phyloP scores from a whole-genome alignment of 139 green algal genomes.

The Zygnema cylindricum region DNA sequence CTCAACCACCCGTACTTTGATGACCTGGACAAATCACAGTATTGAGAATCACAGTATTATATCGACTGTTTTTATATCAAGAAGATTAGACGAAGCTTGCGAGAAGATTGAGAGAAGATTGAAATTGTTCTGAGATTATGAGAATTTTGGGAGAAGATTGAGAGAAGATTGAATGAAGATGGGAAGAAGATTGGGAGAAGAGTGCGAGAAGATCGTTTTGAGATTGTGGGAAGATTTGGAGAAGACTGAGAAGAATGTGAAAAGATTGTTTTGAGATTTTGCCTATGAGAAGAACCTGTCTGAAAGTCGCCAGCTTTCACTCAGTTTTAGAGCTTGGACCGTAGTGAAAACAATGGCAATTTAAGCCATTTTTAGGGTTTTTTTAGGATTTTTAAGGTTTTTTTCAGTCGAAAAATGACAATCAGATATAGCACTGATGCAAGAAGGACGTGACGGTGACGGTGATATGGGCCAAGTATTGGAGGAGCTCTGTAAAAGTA shows the following conservation, averaged over 20 bases:
- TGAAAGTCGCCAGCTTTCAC: too few species aligned
- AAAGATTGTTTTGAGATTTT: too few species aligned
- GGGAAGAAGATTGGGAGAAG: neutral
- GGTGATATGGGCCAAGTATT: too few species aligned
- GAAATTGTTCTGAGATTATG: neutral
- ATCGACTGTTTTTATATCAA: too few species aligned
- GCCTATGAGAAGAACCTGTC: too few species aligned
- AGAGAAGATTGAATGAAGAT: slow-evolving; percentile 26
- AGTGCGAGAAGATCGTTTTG: neutral
- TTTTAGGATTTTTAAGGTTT: neutral
- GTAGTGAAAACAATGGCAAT: slow-evolving; percentile 9
- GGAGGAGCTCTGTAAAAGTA: too few species aligned
- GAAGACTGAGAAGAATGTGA: too few species aligned
- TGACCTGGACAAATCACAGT: slow-evolving; percentile 69
- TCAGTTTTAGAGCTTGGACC: too few species aligned
- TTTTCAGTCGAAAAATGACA: neutral
- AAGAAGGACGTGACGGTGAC: too few species aligned
- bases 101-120: neutral
- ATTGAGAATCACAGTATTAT: slow-evolving; percentile 5
- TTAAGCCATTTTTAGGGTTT: neutral
- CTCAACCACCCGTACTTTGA: slow-evolving; percentile 95
- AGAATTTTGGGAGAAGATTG: neutral
- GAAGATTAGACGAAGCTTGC: too few species aligned
- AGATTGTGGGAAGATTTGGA: too few species aligned
- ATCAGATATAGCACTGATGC: too few species aligned